Evolutionary conservation across 805 yeast genomes (phyloP).

Genomic region (Wickerhamomyces chambardii): DNA sequence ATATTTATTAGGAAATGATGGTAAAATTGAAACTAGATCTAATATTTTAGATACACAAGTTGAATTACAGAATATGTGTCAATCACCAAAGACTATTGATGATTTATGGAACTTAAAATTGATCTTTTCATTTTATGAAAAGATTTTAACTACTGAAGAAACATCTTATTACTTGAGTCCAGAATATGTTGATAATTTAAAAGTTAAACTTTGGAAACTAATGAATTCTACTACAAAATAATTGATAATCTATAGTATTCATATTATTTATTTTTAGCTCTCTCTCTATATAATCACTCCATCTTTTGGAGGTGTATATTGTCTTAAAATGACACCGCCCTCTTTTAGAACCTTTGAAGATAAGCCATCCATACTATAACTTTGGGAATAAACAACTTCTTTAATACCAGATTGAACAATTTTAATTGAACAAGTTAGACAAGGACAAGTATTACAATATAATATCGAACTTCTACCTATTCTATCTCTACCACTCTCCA

Average conservation of each 20-base stretch:
- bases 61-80: slow-evolving; percentile 36
- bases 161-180: slow-evolving; percentile 32
- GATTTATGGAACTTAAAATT: slow-evolving; percentile 59
- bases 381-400: slow-evolving; percentile 89
- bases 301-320: slow-evolving; percentile 27
- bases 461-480: slow-evolving; percentile 54
- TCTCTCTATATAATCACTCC: slow-evolving; percentile 7
- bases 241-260: too few species aligned
- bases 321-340: slow-evolving; percentile 69
- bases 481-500: slow-evolving; percentile 91
- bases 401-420: slow-evolving; percentile 87
- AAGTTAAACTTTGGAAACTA: slow-evolving; percentile 29
- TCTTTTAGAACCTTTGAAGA: slow-evolving; percentile 62
- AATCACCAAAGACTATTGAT: slow-evolving; percentile 31
- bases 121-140: slow-evolving; percentile 52
- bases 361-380: slow-evolving; percentile 85
- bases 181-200: slow-evolving; percentile 45
- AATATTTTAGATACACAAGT: slow-evolving; percentile 47
- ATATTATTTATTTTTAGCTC: too few species aligned
- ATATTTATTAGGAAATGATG: slow-evolving; percentile 4
- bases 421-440: slow-evolving; percentile 91
- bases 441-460: slow-evolving; percentile 96
- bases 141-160: slow-evolving; percentile 22
- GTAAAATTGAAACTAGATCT: slow-evolving; percentile 20
- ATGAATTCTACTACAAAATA: too few species aligned